phyloP scores from a whole-genome alignment of 306 rosid species.

The Inga oerstediana region DNA sequence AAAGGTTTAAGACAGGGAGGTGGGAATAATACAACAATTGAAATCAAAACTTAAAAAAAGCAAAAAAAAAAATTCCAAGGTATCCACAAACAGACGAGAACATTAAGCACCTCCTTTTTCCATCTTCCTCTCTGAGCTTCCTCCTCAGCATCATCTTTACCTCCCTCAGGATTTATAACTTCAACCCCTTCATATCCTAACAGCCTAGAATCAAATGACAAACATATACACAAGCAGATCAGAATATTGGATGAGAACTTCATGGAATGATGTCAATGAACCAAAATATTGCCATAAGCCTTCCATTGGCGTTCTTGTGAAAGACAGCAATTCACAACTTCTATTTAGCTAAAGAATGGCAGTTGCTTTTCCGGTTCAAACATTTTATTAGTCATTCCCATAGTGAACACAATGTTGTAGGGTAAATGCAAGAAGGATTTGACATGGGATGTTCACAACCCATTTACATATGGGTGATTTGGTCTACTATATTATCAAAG shows the following conservation, averaged over 20 bases:
- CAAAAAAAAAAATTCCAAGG: neutral
- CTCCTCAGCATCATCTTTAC: slow-evolving; percentile 77
- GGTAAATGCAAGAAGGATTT: neutral
- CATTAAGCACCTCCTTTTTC: slow-evolving; percentile 64
- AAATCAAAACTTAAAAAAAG: neutral
- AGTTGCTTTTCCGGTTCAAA: neutral
- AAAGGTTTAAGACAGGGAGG: neutral
- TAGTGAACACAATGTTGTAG: neutral
- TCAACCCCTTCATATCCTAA: slow-evolving; percentile 73
- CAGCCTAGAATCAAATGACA: slow-evolving; percentile 31
- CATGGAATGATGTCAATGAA: neutral
- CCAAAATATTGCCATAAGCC: neutral
- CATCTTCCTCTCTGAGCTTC: slow-evolving; percentile 85
- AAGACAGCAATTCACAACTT: neutral
- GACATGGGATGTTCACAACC: neutral
- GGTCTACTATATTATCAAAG: neutral
- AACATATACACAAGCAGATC: neutral
- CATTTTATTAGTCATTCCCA: neutral
- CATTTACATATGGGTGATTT: neutral
- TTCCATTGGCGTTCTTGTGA: slow-evolving; percentile 1
- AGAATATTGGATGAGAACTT: neutral
- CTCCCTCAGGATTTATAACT: slow-evolving; percentile 83
- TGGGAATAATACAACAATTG: neutral
- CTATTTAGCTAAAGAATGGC: neutral
- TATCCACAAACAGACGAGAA: neutral